These are phyloP conservation scores for Omphalotus guepiniiformis DNA, from an alignment of 768 basidiomycete species.

Conservation along the genomic window DNA sequence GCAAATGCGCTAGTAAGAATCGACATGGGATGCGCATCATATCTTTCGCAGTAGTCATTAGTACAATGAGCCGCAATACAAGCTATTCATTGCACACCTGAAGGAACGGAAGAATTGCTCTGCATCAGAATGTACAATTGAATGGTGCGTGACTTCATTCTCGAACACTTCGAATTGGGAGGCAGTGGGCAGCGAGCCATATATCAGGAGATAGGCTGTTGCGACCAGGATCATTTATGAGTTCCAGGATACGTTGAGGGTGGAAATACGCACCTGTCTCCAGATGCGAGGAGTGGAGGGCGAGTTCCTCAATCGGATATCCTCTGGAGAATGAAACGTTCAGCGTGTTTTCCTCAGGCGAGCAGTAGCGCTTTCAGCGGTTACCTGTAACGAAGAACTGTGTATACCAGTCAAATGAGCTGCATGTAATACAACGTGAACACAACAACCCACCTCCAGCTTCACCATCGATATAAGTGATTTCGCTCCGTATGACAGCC, in stretches of 20 bases:
- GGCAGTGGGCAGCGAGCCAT: constrained; percentile 71
- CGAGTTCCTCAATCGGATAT: constrained; percentile 91
- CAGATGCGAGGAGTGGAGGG: constrained; percentile 72
- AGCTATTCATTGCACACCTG: constrained; percentile 33
- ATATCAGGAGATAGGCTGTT: constrained; percentile 81
- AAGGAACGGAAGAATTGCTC: constrained; percentile 68
- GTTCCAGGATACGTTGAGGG: neutral
- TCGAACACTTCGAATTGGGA: constrained; percentile 62
- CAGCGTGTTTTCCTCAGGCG: neutral
- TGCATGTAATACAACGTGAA: neutral
- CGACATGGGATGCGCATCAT: constrained; percentile 91
- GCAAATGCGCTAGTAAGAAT: constrained; percentile 85
- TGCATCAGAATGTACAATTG: constrained; percentile 61
- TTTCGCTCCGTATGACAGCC: constrained; percentile 72
- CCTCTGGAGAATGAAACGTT: constrained; percentile 43
- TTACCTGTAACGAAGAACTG: constrained; percentile 72
- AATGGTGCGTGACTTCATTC: constrained; percentile 75
- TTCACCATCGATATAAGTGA: constrained; percentile 91
- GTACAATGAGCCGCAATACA: neutral
- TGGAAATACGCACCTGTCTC: constrained; percentile 45
- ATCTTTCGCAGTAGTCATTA: constrained; percentile 36
- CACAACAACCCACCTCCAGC: constrained; percentile 52
- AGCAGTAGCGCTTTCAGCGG: neutral
- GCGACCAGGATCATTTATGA: neutral
- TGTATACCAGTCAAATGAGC: neutral